A percentile compares a stretch with the other conserved stretches of the same genome.
These are phyloP conservation scores for Canavalia ensiformis DNA, from an alignment of 306 rosid species.

Conservation along the genomic window DNA sequence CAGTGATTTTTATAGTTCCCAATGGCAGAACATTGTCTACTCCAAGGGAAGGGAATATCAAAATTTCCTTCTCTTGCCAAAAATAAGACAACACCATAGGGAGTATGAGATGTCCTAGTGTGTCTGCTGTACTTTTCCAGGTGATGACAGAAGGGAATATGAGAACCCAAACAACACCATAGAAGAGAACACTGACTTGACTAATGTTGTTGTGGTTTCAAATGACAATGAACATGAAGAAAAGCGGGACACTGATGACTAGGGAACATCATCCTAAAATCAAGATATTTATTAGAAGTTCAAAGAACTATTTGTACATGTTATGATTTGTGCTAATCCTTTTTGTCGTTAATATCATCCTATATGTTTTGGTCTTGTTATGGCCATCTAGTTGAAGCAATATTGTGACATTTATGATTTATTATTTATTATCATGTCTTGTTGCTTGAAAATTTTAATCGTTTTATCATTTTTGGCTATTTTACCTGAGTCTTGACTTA, in stretches of 20 bases:
- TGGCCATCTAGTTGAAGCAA: not conserved
- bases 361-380: not conserved
- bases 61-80: no score
- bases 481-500: not conserved
- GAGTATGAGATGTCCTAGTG: not conserved
- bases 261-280: constrained; percentile 47
- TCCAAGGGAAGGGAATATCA: not conserved
- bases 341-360: not conserved
- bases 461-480: not conserved
- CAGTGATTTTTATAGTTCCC: no score
- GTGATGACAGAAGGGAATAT: constrained; percentile 50
- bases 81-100: no score
- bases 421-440: not conserved
- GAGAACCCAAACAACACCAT: constrained; percentile 46
- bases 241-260: constrained; percentile 52
- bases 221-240: constrained; percentile 55
- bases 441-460: not conserved
- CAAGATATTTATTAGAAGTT: constrained; percentile 42
- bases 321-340: constrained; percentile 24
- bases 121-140: constrained; percentile 36
- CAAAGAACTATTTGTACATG: constrained; percentile 46
- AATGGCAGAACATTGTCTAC: not conserved
- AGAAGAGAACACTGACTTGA: constrained; percentile 57
- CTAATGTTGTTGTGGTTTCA: constrained; percentile 55
- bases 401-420: not conserved